phyloP scores from a whole-genome alignment of 140 eudicot genomes.

The Cichorium intybus region DNA sequence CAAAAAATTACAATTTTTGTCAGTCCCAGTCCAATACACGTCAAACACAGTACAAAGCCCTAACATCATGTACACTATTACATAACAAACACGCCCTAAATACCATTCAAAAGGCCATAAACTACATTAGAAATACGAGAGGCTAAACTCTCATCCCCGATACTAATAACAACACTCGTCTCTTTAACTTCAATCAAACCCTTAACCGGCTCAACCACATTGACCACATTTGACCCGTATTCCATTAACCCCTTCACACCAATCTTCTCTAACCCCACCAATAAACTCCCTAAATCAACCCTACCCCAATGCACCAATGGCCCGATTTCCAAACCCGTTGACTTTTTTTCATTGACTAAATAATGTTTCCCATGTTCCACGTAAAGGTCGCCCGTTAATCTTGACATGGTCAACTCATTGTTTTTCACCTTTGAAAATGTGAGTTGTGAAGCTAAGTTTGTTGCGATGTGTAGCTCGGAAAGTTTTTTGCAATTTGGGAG shows the following conservation, averaged over 20 bases:
- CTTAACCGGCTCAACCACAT: conserved; percentile 44
- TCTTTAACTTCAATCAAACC: conserved; percentile 51
- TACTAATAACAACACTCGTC: conserved; percentile 45
- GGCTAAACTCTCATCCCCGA: conserved; percentile 47
- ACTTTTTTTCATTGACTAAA: conserved; percentile 29
- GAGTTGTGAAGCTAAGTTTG: conserved; percentile 50
- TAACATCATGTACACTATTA: too few relatives aligned
- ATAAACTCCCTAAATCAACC: conserved; percentile 36
- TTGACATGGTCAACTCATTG: conserved; percentile 34
- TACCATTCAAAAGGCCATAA: conserved; percentile 32
- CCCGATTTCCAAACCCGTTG: conserved; percentile 12
- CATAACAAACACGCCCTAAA: not conserved
- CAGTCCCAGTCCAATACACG: too few relatives aligned
- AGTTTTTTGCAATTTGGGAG: conserved; percentile 42
- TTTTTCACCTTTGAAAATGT: conserved; percentile 37
- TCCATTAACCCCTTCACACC: conserved; percentile 50
- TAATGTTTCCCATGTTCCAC: conserved; percentile 54
- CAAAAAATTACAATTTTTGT: too few relatives aligned
- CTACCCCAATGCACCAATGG: conserved; percentile 58
- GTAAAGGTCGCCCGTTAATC: conserved; percentile 61
- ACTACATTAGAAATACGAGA: conserved; percentile 45
- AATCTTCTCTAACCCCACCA: conserved; percentile 37
- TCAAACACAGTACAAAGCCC: too few relatives aligned
- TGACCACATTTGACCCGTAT: conserved; percentile 26
- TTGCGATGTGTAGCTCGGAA: conserved; percentile 46